Conservation (phyloP, 1,284 basidiomycete species). For the Naganishia sp. region DNA sequence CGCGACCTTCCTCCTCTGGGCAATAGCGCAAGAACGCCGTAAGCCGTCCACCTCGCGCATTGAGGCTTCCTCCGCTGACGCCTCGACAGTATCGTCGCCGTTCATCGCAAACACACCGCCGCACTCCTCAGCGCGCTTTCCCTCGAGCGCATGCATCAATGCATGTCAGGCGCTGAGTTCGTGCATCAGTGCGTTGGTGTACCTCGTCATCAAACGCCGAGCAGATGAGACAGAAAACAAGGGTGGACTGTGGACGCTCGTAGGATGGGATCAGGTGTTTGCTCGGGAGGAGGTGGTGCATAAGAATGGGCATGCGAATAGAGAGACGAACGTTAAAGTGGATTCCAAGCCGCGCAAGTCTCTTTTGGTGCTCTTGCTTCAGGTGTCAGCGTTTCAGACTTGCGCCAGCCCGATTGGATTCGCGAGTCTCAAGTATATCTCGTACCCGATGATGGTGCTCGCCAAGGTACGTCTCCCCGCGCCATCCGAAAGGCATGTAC, state of each 20-base stretch:
- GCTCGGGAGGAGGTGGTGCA: background rate
- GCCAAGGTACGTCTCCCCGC: conserved; percentile 64
- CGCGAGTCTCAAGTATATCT: conserved; percentile 89
- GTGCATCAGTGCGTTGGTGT: conserved; percentile 72
- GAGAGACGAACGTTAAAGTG: conserved; percentile 41
- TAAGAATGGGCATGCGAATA: conserved; percentile 30
- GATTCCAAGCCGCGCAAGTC: conserved; percentile 37
- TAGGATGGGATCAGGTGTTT: conserved; percentile 27
- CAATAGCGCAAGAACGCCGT: conserved; percentile 87
- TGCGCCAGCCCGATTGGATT: conserved; percentile 93
- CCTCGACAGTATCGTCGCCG: conserved; percentile 72
- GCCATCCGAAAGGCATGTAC: background rate
- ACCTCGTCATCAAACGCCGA: conserved; percentile 62
- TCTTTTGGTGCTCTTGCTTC: conserved; percentile 63
- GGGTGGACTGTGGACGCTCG: conserved; percentile 24
- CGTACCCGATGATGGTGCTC: conserved; percentile 97
- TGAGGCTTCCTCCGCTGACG: background rate
- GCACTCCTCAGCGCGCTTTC: conserved; percentile 62
- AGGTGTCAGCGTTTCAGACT: conserved; percentile 85
- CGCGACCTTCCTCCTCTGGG: conserved; percentile 67
- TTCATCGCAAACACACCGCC: conserved; percentile 65
- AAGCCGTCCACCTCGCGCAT: conserved; percentile 46
- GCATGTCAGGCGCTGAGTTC: conserved; percentile 82
- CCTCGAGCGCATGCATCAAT: conserved; percentile 82
- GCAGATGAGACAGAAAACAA: background rate